Evolutionary conservation across 495 filamentous ascomycete species (phyloP).

Genomic region (Choiromyces venosus): DNA sequence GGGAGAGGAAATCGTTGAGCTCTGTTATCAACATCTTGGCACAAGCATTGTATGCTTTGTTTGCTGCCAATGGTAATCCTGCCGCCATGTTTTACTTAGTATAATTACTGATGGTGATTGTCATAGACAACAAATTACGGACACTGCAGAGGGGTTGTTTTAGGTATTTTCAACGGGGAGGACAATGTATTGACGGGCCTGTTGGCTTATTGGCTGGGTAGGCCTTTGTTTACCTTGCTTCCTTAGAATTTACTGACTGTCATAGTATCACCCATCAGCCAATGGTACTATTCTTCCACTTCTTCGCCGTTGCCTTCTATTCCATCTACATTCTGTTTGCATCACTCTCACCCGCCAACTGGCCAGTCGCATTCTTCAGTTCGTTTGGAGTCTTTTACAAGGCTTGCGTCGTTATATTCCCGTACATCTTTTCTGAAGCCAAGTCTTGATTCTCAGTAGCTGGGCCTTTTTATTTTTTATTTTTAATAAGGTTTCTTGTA

Average conservation of each 20-base stretch:
- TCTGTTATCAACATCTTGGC: conserved; percentile 94
- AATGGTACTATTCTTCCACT: conserved; percentile 77
- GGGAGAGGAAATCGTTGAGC: conserved; percentile 70
- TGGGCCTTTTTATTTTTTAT: not conserved
- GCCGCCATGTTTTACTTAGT: not conserved
- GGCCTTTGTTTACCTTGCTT: not conserved
- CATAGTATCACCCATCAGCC: conserved; percentile 63
- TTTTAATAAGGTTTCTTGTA: not conserved
- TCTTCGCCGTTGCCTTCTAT: conserved; percentile 86
- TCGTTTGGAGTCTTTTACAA: conserved; percentile 72
- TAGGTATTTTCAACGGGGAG: conserved; percentile 78
- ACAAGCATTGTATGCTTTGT: conserved; percentile 81
- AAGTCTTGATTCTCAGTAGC: conserved; percentile 18
- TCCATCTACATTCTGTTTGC: conserved; percentile 71
- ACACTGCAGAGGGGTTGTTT: conserved; percentile 89
- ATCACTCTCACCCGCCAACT: conserved; percentile 49
- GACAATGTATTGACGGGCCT: conserved; percentile 64
- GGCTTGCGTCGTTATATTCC: conserved; percentile 82
- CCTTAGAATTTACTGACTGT: not conserved
- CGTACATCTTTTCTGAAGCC: conserved; percentile 66
- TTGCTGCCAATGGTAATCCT: conserved; percentile 67
- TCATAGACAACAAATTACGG: conserved; percentile 60
- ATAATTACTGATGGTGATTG: conserved; percentile 17
- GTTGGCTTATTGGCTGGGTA: conserved; percentile 72
- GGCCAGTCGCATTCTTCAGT: conserved; percentile 57